Percentiles rank a stretch among this genome's conserved stretches.
These are phyloP conservation scores for Aspergillus proliferans DNA, from an alignment of 2,329 filamentous ascomycete species.

Conservation along the genomic window DNA sequence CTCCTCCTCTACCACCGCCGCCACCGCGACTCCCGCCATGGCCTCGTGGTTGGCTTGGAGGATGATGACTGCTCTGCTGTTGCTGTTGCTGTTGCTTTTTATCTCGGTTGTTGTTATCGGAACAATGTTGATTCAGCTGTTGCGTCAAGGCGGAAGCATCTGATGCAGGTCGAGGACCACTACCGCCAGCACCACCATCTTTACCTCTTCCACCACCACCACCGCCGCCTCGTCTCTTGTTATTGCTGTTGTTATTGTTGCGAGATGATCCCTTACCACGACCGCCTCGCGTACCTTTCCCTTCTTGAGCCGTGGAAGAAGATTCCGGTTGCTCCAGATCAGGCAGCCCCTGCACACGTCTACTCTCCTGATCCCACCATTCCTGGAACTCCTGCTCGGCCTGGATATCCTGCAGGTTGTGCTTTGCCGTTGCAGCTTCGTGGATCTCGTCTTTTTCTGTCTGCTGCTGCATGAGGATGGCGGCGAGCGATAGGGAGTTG, in stretches of 20 bases:
- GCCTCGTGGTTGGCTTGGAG: too few species aligned
- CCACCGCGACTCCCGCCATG: conserved; percentile 12
- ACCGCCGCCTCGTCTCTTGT: conserved; percentile 2
- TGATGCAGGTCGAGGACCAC: conserved; percentile 2
- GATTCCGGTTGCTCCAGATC: conserved; percentile 14
- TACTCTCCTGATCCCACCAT: conserved; percentile 38
- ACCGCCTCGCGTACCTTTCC: conserved; percentile 12
- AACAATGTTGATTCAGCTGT: conserved; percentile 5
- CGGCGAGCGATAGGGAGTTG: conserved; percentile 68
- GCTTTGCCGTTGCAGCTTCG: conserved; percentile 73
- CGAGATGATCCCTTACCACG: background rate
- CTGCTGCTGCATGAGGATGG: conserved; percentile 83
- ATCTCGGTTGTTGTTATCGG: background rate
- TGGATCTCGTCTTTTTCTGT: conserved; percentile 75
- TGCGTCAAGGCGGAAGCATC: conserved; percentile 5
- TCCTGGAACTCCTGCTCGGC: conserved; percentile 94
- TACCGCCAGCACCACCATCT: conserved; percentile 7
- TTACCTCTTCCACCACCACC: conserved; percentile 1
- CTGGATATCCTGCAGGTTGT: conserved; percentile 89
- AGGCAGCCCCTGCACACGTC: conserved; percentile 28
- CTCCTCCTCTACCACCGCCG: conserved; percentile 11
- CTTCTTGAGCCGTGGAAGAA: conserved; percentile 7
- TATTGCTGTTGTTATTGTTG: background rate
- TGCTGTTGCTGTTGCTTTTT: background rate
- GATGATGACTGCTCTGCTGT: background rate